phyloP scores from a whole-genome alignment of 2,329 filamentous ascomycete species.

The Colletotrichum tamarilloi region DNA sequence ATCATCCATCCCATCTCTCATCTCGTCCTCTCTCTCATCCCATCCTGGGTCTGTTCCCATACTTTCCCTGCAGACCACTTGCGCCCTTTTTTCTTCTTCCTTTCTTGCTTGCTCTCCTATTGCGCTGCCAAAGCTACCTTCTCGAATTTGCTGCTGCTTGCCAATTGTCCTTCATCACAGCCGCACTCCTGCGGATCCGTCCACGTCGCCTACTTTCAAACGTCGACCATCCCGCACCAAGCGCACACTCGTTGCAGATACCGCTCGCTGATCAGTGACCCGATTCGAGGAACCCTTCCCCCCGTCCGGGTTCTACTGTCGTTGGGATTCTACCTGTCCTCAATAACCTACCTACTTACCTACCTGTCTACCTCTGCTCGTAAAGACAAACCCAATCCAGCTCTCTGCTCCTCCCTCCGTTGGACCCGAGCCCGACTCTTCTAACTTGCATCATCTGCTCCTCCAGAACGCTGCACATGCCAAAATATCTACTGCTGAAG shows the following conservation, averaged over 20 bases:
- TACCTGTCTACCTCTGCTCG: background rate
- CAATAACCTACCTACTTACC: background rate
- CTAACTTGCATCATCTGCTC: background rate
- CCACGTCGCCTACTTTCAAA: background rate
- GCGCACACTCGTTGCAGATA: constrained; percentile 6
- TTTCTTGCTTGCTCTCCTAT: background rate
- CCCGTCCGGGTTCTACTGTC: background rate
- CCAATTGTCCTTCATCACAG: background rate
- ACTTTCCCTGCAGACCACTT: background rate
- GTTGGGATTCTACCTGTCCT: background rate
- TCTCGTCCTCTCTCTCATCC: background rate
- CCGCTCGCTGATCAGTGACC: constrained; percentile 21
- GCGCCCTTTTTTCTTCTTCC: background rate
- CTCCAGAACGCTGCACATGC: constrained; percentile 1
- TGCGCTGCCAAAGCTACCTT: background rate
- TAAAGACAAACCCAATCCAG: background rate
- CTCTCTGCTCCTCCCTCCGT: background rate
- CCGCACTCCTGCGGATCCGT: background rate
- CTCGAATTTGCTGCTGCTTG: background rate
- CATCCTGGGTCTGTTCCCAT: background rate
- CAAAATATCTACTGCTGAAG: background rate
- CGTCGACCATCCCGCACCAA: background rate
- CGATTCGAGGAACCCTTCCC: background rate
- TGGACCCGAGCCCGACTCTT: background rate
- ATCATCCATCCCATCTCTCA: constrained; percentile 1